Base-by-base conservation (phyloP, 768 basidiomycete species). In the Porpolomopsis calyptriformis region DNA sequence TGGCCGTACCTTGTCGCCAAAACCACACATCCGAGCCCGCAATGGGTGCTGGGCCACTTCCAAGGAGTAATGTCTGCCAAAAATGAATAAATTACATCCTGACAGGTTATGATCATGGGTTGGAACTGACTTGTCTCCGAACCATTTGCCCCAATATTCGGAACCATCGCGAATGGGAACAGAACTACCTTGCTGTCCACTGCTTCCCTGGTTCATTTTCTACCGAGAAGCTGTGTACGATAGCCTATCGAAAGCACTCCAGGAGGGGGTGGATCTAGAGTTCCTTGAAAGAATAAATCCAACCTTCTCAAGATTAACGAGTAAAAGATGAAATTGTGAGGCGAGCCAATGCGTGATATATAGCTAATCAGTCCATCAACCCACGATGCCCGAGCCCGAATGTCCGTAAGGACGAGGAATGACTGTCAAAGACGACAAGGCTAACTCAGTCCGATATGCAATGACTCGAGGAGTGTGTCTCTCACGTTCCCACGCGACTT, bases 11-110 rank as follows among this genome's bases (percentile, higher is more conserved):
- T 93, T 94, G 71, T 96, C 90, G 37, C 92, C 92, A 62, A 94
- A 93, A 9, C 93, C 93, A 61, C 92, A 94, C 82, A 93, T 93
- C 52, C 92, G 78, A 40, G 92, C 93, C 35, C 92, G 78, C 39
- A 87, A 63, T 33, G 93, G 92, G 55, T 93, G 78, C 60, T 96
- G 93, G 2, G 87, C 75, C 55, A 93, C 77, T 53, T 88, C 82
- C 34, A 94, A 73, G 11, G 81, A 78, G 63, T 93, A 93, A 59
- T 84, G 71, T 58, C 88, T 90, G 55, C 42, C 20, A 19, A 31
- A 11, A 31, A 2, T 16, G 38, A 11, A 44, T 1, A 23, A 43
- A 47, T 52, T 52, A 9, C 50, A 55, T 42, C 56, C 46, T 37
- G 39, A 34, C 42, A 46, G 33, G 46, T 31, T 16, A 3, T n/a